phyloP scores from a whole-genome alignment of 2,329 filamentous ascomycete species.

The Colletotrichum viniferum region DNA sequence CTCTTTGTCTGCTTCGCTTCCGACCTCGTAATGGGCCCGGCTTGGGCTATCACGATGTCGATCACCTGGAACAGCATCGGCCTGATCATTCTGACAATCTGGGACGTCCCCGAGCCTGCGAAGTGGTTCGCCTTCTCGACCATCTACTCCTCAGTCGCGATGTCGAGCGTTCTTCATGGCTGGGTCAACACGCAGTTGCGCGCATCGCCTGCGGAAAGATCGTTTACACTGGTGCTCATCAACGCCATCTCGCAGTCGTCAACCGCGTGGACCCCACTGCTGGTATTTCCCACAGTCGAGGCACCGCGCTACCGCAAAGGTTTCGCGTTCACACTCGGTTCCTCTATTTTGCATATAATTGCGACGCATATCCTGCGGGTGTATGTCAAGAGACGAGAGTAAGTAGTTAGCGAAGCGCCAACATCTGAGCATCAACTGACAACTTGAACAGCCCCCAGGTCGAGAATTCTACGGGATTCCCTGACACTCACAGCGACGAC shows the following conservation, averaged over 20 bases:
- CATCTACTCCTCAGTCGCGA: background rate
- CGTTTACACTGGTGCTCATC: slow-evolving; percentile 13
- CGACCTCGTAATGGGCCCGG: slow-evolving; percentile 10
- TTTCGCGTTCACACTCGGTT: slow-evolving; percentile 39
- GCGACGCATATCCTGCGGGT: background rate
- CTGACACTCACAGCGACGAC: background rate
- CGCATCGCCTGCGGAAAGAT: slow-evolving; percentile 1
- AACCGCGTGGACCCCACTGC: slow-evolving; percentile 59
- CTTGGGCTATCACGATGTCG: slow-evolving; percentile 36
- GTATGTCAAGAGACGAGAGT: slow-evolving; percentile 15
- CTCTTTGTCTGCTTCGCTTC: slow-evolving; percentile 14
- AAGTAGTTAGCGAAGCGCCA: background rate
- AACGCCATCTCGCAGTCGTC: slow-evolving; percentile 54
- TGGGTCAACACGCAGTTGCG: slow-evolving; percentile 12
- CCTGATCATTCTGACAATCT: slow-evolving; percentile 51
- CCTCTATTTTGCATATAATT: background rate
- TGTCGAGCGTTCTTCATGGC: slow-evolving; percentile 15
- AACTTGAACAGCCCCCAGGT: background rate
- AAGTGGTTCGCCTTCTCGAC: slow-evolving; percentile 58
- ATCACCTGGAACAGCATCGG: slow-evolving; percentile 5
- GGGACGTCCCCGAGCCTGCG: slow-evolving; percentile 59
- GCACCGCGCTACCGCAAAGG: slow-evolving; percentile 47
- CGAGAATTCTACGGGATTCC: background rate
- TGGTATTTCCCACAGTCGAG: slow-evolving; percentile 53
- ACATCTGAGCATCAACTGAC: background rate